Evolutionary conservation across 192 early-diverging fungal species (phyloP).

Genomic region (Spinellus fusiger): DNA sequence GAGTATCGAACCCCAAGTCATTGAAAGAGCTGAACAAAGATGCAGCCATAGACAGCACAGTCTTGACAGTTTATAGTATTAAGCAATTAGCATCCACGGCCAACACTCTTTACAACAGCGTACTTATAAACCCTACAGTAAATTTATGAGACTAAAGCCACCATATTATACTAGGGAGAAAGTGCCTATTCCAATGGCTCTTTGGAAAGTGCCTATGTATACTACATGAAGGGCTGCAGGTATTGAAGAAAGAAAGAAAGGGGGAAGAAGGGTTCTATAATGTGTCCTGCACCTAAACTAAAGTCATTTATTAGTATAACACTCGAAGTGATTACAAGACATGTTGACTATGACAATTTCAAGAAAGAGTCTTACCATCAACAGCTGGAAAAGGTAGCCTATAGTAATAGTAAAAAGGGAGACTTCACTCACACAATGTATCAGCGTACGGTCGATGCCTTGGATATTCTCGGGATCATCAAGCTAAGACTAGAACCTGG

Average conservation of each 20-base stretch:
- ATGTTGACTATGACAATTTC: not conserved
- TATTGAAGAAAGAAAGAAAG: not conserved
- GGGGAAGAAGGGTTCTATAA: not conserved
- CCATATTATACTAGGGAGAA: slow-evolving; percentile 20
- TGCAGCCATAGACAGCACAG: slow-evolving; percentile 4
- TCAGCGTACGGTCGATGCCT: too few species aligned
- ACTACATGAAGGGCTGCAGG: slow-evolving; percentile 31
- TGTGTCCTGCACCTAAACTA: slow-evolving; percentile 23
- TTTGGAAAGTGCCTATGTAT: slow-evolving; percentile 31
- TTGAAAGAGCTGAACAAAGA: not conserved
- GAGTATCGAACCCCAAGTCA: not conserved
- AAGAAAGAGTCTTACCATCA: not conserved
- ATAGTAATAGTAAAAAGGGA: too few species aligned
- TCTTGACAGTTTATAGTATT: slow-evolving; percentile 6
- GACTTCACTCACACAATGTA: too few species aligned
- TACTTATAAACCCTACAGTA: not conserved
- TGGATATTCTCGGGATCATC: too few species aligned
- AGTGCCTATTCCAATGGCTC: not conserved
- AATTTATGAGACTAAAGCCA: not conserved
- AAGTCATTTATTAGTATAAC: slow-evolving; percentile 6
- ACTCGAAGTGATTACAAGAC: not conserved
- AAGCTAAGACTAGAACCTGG: too few species aligned
- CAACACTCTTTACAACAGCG: slow-evolving; percentile 3
- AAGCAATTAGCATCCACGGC: slow-evolving; percentile 8
- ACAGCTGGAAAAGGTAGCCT: not conserved